Evolutionary conservation across 768 basidiomycete genomes (phyloP), one percentile per base, ranked within the genome.

Genomic region (Russula emetica): DNA sequence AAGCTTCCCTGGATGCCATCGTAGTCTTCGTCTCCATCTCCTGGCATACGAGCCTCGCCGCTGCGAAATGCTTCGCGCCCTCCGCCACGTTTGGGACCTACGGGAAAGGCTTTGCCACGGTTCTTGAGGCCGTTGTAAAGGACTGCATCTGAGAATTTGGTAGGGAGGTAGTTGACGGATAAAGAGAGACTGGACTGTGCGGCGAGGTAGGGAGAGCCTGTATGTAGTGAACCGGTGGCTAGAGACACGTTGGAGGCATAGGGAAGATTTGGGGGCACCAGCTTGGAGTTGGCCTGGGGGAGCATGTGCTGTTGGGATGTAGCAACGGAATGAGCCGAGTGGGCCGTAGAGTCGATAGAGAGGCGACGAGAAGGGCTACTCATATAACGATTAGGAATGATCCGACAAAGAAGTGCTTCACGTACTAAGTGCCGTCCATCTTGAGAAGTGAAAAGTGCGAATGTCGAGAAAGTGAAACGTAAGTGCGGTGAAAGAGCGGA

Each of bases 111-210:
- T 72, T 71, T 77, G 72, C 69, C 80, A 52, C 75, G 73, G 62
- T 79, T 75, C 55, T 75, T 82, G 60, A 71, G 76, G 70, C 74
- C 80, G 67, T 72, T 74, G 52, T 78, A 76, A 61, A 71, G 66
- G 58, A 78, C 74, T 67, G 72, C 72, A 59, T 74, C 74, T 16
- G 87, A 85, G 74, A 92, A 90, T 74, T 93, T 93, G 60, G 79
- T 75, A 13, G 90, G 90, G 24, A 91, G 78, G 71, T 89, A 93
- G 74, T 90, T 88, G 70, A 87, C 79, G 59, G 80, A 81, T 64
- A 89, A n/a, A 10, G 78, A 80, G 40, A 71, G 68, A 11, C 70
- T 58, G n/a, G 70, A 53, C 34, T 63, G 60, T 45, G 67, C 61
- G 34, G 26, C 47, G 47, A 71, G 61, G 58, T 72, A 63, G 8